phyloP scores from a whole-genome alignment of 495 filamentous ascomycete species.

The Recurvomyces mirabilis region DNA sequence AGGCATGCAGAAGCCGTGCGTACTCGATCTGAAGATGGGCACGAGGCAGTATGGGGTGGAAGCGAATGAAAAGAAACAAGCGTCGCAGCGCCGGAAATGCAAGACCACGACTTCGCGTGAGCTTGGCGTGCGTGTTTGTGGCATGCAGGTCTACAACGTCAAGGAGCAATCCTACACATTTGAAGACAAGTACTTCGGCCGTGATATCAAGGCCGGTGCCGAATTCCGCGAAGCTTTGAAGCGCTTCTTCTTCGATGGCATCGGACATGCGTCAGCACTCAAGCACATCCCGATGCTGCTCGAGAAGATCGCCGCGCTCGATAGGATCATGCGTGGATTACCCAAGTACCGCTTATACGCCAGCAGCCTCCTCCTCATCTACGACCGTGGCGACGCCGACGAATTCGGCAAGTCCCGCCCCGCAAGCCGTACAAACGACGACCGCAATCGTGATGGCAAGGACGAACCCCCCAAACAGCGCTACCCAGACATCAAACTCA shows the following conservation, averaged over 20 bases:
- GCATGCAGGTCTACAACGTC: slow-evolving; percentile 90
- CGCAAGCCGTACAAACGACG: slow-evolving; percentile 23
- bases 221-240: slow-evolving; percentile 86
- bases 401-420: slow-evolving; percentile 25
- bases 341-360: slow-evolving; percentile 91
- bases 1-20: slow-evolving; percentile 91
- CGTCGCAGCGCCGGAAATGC: slow-evolving; percentile 86
- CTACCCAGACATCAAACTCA: slow-evolving; percentile 62
- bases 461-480: slow-evolving; percentile 26
- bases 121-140: slow-evolving; percentile 86
- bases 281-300: slow-evolving; percentile 80
- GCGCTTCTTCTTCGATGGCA: slow-evolving; percentile 85
- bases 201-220: slow-evolving; percentile 72
- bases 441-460: slow-evolving; percentile 35
- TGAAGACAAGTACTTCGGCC: slow-evolving; percentile 94
- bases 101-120: slow-evolving; percentile 82
- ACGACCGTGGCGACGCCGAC: slow-evolving; percentile 58
- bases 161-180: slow-evolving; percentile 73
- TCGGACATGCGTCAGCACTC: slow-evolving; percentile 60
- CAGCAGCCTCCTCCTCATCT: slow-evolving; percentile 84
- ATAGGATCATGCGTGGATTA: slow-evolving; percentile 67
- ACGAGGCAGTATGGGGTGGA: slow-evolving; percentile 98
- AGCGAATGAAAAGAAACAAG: slow-evolving; percentile 79
- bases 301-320: slow-evolving; percentile 67
- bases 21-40: slow-evolving; percentile 97